Evolutionary conservation across 345 rosid species (phyloP), one percentile per base, ranked within the genome.

Genomic region (Salix koriyanagi): DNA sequence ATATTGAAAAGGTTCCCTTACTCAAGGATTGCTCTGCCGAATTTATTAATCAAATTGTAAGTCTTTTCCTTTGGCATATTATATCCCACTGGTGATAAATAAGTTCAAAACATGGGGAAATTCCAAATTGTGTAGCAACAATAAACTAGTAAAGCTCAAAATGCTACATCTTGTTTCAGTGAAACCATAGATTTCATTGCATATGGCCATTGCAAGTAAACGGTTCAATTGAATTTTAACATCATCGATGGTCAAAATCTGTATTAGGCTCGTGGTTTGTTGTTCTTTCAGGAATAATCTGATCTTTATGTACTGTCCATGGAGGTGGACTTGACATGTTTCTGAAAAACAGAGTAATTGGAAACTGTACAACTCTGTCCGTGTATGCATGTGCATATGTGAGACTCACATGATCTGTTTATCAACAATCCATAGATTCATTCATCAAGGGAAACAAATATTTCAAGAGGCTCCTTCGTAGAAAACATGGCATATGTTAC

Each of bases 11-110:
- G 62, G 82, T 91, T 67, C 61, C 88, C 44, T 90, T 96, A 54
- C 89, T 96, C 68, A 84, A 80, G 75, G 97, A 83, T 70, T 96
- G 99, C 78, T 94, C 99, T 16, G 68, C 87, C 1, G 98, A 94
- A 83, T 91, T 96, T 67, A 88, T 96, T 26, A 91, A 88, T 76
- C 99, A 96, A 83, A 90, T 96, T 61, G 98, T 91, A 83, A 87
- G 97, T 84, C 66, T 69, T 54, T 78, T 39, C 39, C 1, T 18
- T 60, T 19, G 42, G 39, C 62, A 25, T 42, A 67, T 65, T 25
- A 37, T 42, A 61, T 64, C 26, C 16, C 36, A 37, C n/a, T 7
- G 34, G 23, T 67, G 52, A 34, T 44, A 62, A 23, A 32, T 39
- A 48, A 10, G 74, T n/a, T 58, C 2, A 7, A 21, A 50, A 12